phyloP scores from a whole-genome alignment of 2,329 filamentous ascomycete species.

The Emergomyces orientalis region DNA sequence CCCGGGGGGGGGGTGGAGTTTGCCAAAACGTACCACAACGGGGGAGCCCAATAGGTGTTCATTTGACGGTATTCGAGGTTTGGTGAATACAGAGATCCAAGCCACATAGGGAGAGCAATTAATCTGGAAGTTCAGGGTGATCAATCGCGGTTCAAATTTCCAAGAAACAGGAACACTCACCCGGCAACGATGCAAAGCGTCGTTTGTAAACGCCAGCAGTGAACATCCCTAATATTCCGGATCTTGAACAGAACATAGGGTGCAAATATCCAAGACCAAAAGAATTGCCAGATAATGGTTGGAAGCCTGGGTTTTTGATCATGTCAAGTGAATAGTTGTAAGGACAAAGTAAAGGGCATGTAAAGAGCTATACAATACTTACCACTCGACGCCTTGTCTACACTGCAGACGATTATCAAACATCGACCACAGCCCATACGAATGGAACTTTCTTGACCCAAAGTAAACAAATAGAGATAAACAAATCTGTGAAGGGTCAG shows the following conservation, averaged over 20 bases:
- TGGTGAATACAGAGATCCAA: constrained; percentile 24
- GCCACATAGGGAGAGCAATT: constrained; percentile 54
- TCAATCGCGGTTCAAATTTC: constrained; percentile 6
- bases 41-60: constrained; percentile 9
- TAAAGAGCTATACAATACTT: constrained; percentile 8
- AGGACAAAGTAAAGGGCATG: constrained; percentile 1
- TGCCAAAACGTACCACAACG: constrained; percentile 6
- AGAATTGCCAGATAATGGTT: constrained; percentile 54
- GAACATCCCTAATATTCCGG: constrained; percentile 49
- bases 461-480: constrained; percentile 49
- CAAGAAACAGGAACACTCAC: constrained; percentile 25
- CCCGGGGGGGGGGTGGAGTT: not conserved
- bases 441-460: constrained; percentile 53
- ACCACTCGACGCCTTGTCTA: constrained; percentile 54
- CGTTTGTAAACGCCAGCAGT: constrained; percentile 54
- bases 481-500: constrained; percentile 38
- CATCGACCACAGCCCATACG: constrained; percentile 45
- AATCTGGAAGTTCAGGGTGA: constrained; percentile 28
- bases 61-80: constrained; percentile 1
- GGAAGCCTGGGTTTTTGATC: constrained; percentile 42
- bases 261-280: constrained; percentile 55
- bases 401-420: constrained; percentile 36
- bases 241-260: constrained; percentile 51
- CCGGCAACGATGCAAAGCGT: constrained; percentile 37
- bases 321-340: constrained; percentile 3